phyloP scores from a whole-genome alignment of 78 protist species.

The Diacronema lutheri region DNA sequence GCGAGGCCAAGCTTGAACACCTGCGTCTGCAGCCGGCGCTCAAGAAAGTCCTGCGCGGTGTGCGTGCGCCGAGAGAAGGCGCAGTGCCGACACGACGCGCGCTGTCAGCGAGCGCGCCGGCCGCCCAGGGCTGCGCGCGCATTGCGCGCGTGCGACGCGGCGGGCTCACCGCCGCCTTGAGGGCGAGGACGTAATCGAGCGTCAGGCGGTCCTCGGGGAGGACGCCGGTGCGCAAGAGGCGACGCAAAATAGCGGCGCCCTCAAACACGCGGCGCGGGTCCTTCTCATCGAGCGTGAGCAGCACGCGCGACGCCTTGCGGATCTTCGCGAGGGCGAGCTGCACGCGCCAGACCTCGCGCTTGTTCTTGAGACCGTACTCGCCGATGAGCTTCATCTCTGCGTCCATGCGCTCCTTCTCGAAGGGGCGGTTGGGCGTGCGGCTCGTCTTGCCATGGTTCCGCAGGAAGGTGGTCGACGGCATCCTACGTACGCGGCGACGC shows the following conservation, averaged over 20 bases:
- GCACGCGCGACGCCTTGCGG: constrained; percentile 94
- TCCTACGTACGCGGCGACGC: no score
- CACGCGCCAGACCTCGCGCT: constrained; percentile 98
- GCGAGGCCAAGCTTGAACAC: constrained; percentile 92
- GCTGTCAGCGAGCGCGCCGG: no score
- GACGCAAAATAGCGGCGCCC: constrained; percentile 96
- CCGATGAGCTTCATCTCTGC: constrained; percentile 93
- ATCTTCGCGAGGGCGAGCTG: constrained; percentile 92
- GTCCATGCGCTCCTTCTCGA: constrained; percentile 99
- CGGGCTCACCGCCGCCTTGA: constrained; percentile 62
- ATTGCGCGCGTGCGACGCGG: no score
- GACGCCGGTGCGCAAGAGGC: constrained; percentile 92
- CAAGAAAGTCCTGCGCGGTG: constrained; percentile 89
- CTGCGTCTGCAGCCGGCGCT: constrained; percentile 98
- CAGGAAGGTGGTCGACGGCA: background rate
- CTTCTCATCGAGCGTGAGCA: constrained; percentile 95
- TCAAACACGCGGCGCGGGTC: constrained; percentile 81
- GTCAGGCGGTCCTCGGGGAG: constrained; percentile 86
- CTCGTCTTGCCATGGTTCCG: constrained; percentile 66
- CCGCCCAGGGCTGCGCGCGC: no score
- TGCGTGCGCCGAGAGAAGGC: no score
- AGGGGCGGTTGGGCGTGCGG: constrained; percentile 97
- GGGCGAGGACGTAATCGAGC: constrained; percentile 97
- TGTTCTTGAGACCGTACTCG: constrained; percentile 96
- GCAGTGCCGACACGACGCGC: no score